Evolutionary conservation across 2,329 filamentous ascomycete genomes (phyloP).

Genomic region (Akanthomyces dipterigenus): DNA sequence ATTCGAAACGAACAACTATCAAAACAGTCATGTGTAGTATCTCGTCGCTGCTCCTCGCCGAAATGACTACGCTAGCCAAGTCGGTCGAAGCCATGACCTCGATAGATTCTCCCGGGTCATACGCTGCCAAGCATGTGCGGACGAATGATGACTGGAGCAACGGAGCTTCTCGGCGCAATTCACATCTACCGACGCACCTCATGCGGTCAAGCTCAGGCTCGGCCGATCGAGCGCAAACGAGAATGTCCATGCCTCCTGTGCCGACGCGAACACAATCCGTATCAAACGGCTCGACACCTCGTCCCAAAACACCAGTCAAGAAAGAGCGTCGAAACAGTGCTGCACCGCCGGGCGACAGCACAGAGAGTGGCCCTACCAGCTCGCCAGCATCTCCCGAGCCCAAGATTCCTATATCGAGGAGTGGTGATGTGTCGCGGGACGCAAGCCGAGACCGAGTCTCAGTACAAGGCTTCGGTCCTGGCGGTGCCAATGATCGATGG

Average conservation of each 20-base stretch:
- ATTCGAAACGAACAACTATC: constrained; percentile 70
- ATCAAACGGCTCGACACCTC: constrained; percentile 39
- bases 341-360: constrained; percentile 42
- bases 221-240: constrained; percentile 55
- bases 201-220: constrained; percentile 49
- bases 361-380: constrained; percentile 28
- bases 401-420: constrained; percentile 30
- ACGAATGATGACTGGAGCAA: constrained; percentile 34
- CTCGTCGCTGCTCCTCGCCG: constrained; percentile 64
- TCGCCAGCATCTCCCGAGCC: constrained; percentile 37
- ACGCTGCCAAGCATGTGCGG: constrained; percentile 35
- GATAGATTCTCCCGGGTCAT: constrained; percentile 67
- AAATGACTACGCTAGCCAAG: constrained; percentile 68
- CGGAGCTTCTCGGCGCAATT: constrained; percentile 43
- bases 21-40: constrained; percentile 76
- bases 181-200: constrained; percentile 38
- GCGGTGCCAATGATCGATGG: constrained; percentile 67
- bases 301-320: constrained; percentile 42
- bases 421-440: constrained; percentile 41
- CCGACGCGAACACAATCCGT: constrained; percentile 38
- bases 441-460: constrained; percentile 49
- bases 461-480: constrained; percentile 65
- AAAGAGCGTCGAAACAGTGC: constrained; percentile 39
- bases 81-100: constrained; percentile 65
- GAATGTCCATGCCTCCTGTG: constrained; percentile 78